Percentiles rank a stretch among this genome's conserved stretches.
Conservation (phyloP, 2,329 filamentous ascomycete species). For the Penicillium sp. region DNA sequence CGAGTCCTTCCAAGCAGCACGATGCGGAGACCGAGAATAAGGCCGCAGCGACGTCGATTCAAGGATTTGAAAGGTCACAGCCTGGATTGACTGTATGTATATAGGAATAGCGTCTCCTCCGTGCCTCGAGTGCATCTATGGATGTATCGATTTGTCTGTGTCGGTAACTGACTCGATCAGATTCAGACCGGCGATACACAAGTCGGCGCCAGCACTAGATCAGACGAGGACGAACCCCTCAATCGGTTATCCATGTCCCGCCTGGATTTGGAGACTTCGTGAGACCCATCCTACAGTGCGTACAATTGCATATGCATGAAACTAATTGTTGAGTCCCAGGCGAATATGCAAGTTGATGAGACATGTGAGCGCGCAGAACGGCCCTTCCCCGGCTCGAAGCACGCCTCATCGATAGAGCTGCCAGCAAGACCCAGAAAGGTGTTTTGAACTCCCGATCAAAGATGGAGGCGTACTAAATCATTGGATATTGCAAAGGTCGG, state of each 20-base stretch:
- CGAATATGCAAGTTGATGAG: constrained; percentile 5
- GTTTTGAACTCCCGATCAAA: background rate
- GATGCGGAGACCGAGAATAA: background rate
- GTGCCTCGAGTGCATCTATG: background rate
- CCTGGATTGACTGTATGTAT: constrained; percentile 26
- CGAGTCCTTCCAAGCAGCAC: background rate
- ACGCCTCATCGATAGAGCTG: constrained; percentile 1
- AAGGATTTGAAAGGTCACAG: constrained; percentile 5
- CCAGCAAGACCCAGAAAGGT: constrained; percentile 16
- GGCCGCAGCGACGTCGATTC: constrained; percentile 1
- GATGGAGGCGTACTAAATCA: background rate
- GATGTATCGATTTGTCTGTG: background rate
- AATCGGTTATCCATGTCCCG: constrained; percentile 88
- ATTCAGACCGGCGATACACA: constrained; percentile 27
- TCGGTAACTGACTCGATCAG: constrained; percentile 17
- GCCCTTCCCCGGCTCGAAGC: constrained; percentile 7
- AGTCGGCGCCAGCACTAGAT: constrained; percentile 31
- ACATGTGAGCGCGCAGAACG: constrained; percentile 12
- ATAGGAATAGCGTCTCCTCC: background rate
- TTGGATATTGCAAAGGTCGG: constrained; percentile 17
- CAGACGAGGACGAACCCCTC: constrained; percentile 65
- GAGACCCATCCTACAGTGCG: constrained; percentile 26
- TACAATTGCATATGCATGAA: background rate
- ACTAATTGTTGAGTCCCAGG: background rate
- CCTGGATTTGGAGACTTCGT: constrained; percentile 79